A percentile compares a stretch with the other conserved stretches of the same genome.
Evolutionary conservation across 1,284 basidiomycete species (phyloP).

Genomic region (Cryptococcus sp.): DNA sequence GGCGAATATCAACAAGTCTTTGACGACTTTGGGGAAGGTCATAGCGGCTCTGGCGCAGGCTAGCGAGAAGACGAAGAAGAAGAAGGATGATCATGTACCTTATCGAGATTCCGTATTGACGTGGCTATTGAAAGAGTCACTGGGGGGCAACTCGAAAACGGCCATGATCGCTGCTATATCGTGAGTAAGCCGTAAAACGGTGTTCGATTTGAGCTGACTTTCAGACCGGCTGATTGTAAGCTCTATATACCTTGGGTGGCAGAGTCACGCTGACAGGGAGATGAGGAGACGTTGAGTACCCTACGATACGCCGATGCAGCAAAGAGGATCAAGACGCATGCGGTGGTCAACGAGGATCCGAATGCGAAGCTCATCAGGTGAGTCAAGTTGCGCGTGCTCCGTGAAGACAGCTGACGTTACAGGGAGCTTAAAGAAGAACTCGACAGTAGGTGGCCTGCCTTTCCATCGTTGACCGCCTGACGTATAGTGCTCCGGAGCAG

Average conservation of each 20-base stretch:
- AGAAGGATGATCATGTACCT: constrained; percentile 84
- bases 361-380: constrained; percentile 84
- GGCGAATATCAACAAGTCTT: constrained; percentile 95
- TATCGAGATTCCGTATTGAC: constrained; percentile 94
- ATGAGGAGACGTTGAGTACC: constrained; percentile 79
- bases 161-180: constrained; percentile 95
- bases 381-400: too few species aligned
- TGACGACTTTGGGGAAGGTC: constrained; percentile 95
- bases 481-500: constrained; percentile 33
- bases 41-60: constrained; percentile 84
- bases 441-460: constrained; percentile 57
- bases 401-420: constrained; percentile 58
- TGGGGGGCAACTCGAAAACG: constrained; percentile 85
- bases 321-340: constrained; percentile 99
- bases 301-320: constrained; percentile 90
- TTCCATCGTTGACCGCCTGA: constrained; percentile 1
- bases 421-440: constrained; percentile 98
- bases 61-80: constrained; percentile 59
- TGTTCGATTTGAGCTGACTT: neutral
- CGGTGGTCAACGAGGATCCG: constrained; percentile 97
- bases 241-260: neutral
- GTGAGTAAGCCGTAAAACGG: constrained; percentile 15
- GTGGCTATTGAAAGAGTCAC: constrained; percentile 94
- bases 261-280: constrained; percentile 11
- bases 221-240: constrained; percentile 65